Evolutionary conservation across 306 rosid species (phyloP), one percentile per base, ranked within the genome.

Genomic region (Cicer yamashitae): DNA sequence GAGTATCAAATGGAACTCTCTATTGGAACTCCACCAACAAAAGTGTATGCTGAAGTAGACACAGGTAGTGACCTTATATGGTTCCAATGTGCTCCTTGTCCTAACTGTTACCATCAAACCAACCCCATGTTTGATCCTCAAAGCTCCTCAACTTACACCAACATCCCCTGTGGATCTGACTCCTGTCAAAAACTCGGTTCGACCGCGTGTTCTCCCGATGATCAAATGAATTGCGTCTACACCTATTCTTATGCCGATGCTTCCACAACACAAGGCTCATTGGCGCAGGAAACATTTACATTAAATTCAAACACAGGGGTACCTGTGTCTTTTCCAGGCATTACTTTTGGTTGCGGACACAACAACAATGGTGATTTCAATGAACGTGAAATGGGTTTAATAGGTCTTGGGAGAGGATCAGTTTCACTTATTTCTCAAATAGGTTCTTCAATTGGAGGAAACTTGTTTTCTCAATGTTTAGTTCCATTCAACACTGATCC

Each of bases 301-400:
- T 74, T 82, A 13, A n/a, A 30, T 0, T 67, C 61, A 8, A 8
- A 79, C 56, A 75, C 67, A 0, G 85, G 83, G 12, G 38, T 48
- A 45, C 20, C 66, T 0, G 12, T 80, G 48, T 38, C 76, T 22
- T 30, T 77, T 6, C 2, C 50, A 7, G 57, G 72, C 17, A 59
- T 83, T 60, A n/a, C 53, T 58, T 82, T 84, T 13, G 90, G 88
- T 0, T 82, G 88, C 59, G 88, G 88, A 18, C 83, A 82, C 4
- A 76, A 82, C 20, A 57, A 84, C 58, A 79, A 58, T 0, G 85
- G 85, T 9, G 10, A 0, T 25, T 11, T 25, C 43, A 25, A 5
- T 6, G 41, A 58, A 1, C 37, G 2, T 6, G 15, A 58, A 8
- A 61, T 61, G 67, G 67, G 67, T 13, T 2, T 61, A n/a, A 61